Evolutionary conservation across 768 basidiomycete species (phyloP), one percentile per base, ranked within the genome.

Genomic region (Rhizopogon vulgaris): DNA sequence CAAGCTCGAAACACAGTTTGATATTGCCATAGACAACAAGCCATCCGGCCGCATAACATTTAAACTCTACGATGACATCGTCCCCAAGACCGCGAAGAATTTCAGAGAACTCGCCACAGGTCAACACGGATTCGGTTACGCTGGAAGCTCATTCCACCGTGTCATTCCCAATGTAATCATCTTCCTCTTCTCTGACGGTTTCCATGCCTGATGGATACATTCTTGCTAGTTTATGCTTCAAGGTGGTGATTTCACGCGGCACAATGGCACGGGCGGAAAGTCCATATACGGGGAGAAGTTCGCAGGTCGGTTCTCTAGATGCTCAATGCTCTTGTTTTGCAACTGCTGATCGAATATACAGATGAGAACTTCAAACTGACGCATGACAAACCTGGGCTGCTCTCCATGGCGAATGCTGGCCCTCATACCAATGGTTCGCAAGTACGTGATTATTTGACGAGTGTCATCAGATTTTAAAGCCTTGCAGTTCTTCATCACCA

Each of bases 381-480:
- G 55, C 89, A 90, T 66, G 67, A 70, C 58, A 79, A 77, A 61
- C 79, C 83, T 8, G 84, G 79, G 61, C 69, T 88, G 18, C 76
- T 91, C 56, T 87, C 85, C 38, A 90, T 90, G 88, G 94, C 94
- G 37, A 96, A 90, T 59, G 89, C 91, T 34, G 91, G 92, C 46
- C 73, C 73, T 1, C 79, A 87, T 70, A 89, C 87, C 37, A 90
- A 89, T 53, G 87, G 90, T 34, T 90, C 87, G 12, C 89, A 89
- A 67, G 79, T 83, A 48, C 50, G 72, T 58, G 1, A 25, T 22
- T 9, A 2, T 28, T 22, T 11, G 41, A 28, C 8, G 17, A 38
- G 32, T 12, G n/a, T 38, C 24, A n/a, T 15, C 28, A 15, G 2
- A 18, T 37, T n/a, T 43, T 30, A 6, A 36, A 39, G 12, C 11